These are phyloP conservation scores for Jatropha curcas DNA, from an alignment of 345 rosid species.

Conservation along the genomic window DNA sequence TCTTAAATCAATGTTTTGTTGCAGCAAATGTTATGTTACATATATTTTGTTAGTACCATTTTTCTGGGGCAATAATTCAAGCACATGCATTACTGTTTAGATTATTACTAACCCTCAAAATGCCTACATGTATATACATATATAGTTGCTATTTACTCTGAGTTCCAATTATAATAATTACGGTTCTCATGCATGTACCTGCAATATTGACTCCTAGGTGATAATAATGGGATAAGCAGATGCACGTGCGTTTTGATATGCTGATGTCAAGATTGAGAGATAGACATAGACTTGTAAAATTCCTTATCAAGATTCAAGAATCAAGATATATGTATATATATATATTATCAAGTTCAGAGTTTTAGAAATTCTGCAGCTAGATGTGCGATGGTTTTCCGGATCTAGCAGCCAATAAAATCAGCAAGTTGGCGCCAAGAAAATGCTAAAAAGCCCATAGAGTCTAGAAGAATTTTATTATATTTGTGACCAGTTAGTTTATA, in stretches of 20 bases:
- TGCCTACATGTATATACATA: too few species aligned
- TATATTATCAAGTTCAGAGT: too few species aligned
- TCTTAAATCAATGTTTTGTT: background rate
- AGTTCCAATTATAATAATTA: background rate
- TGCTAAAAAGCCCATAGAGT: background rate
- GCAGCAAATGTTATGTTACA: too few species aligned
- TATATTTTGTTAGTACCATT: conserved; percentile 1
- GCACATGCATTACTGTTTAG: conserved; percentile 19
- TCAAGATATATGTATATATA: too few species aligned
- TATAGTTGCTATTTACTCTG: background rate
- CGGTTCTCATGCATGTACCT: too few species aligned
- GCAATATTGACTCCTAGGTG: background rate
- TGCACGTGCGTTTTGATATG: too few species aligned
- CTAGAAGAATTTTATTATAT: background rate
- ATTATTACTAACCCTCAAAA: too few species aligned
- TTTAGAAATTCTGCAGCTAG: too few species aligned
- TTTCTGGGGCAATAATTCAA: conserved; percentile 16
- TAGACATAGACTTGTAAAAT: too few species aligned
- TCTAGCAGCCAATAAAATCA: conserved; percentile 5
- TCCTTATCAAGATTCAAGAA: too few species aligned
- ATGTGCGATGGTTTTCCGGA: conserved; percentile 10
- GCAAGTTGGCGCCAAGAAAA: conserved; percentile 13
- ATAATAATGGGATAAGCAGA: too few species aligned
- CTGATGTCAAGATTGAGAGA: too few species aligned
- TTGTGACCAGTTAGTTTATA: background rate